phyloP scores from a whole-genome alignment of 2,329 filamentous ascomycete genomes.

The Microcyclospora tardicrescens region DNA sequence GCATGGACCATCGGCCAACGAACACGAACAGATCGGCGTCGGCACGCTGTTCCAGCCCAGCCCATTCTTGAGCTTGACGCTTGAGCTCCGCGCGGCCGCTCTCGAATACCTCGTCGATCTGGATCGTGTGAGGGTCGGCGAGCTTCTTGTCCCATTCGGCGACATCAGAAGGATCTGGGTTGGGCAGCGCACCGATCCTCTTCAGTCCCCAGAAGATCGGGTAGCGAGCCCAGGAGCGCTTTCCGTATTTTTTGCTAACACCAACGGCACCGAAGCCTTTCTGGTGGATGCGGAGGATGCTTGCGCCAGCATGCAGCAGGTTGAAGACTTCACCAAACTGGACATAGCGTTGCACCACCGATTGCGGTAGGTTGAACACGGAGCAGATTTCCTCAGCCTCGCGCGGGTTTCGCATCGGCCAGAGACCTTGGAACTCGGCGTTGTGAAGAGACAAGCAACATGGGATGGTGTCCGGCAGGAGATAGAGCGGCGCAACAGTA shows the following conservation, averaged over 20 bases:
- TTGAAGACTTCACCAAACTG: constrained; percentile 60
- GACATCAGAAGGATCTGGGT: constrained; percentile 53
- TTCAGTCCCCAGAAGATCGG: constrained; percentile 57
- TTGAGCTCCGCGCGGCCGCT: constrained; percentile 40
- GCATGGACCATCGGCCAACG: constrained; percentile 56
- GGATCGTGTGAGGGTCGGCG: constrained; percentile 36
- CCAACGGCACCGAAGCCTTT: constrained; percentile 56
- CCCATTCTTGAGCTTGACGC: constrained; percentile 54
- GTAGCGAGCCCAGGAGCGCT: constrained; percentile 52
- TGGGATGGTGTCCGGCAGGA: constrained; percentile 49
- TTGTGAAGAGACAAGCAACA: constrained; percentile 54
- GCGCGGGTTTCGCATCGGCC: constrained; percentile 51
- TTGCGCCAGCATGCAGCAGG: constrained; percentile 52
- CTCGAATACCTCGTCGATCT: constrained; percentile 44
- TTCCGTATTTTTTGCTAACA: constrained; percentile 56
- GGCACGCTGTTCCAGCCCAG: constrained; percentile 47
- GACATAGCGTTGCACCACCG: constrained; percentile 47
- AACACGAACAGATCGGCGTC: constrained; percentile 55
- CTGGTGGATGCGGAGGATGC: constrained; percentile 53
- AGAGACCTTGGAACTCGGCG: constrained; percentile 56
- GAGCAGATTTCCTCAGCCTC: constrained; percentile 51
- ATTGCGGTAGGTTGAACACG: constrained; percentile 48
- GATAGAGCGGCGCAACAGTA: constrained; percentile 49
- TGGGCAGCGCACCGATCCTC: constrained; percentile 50
- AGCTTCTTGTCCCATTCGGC: constrained; percentile 46